A percentile compares a stretch with the other conserved stretches of the same genome.
phyloP scores from a whole-genome alignment of 768 basidiomycete species.

The Rhizopogon vulgaris region DNA sequence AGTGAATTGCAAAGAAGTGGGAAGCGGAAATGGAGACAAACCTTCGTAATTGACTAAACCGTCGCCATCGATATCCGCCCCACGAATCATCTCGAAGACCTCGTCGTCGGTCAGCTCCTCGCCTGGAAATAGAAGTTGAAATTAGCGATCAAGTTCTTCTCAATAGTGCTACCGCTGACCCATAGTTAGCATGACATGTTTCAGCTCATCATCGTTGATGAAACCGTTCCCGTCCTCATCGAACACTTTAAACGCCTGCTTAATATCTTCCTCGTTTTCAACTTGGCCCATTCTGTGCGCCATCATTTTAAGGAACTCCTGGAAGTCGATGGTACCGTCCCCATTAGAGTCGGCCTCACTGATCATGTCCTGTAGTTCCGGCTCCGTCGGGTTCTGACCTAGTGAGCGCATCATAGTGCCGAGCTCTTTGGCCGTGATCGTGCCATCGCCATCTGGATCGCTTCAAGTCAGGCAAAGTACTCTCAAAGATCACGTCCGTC shows the following conservation, averaged over 20 bases:
- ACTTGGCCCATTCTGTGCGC: conserved; percentile 87
- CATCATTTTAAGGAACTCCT: conserved; percentile 82
- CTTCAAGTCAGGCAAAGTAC: background rate
- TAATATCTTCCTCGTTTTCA: conserved; percentile 91
- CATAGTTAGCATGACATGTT: conserved; percentile 88
- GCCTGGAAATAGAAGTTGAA: conserved; percentile 33
- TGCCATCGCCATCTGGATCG: conserved; percentile 78
- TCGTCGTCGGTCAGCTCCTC: conserved; percentile 85
- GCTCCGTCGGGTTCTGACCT: conserved; percentile 90
- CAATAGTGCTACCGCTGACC: conserved; percentile 39
- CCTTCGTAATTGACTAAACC: conserved; percentile 90
- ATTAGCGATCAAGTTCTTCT: background rate
- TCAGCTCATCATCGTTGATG: conserved; percentile 81
- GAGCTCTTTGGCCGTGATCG: conserved; percentile 85
- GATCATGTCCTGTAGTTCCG: conserved; percentile 92
- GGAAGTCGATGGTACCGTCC: conserved; percentile 83
- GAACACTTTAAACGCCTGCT: conserved; percentile 95
- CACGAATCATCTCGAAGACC: conserved; percentile 95
- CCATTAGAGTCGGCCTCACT: conserved; percentile 90
- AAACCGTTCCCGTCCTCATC: conserved; percentile 94
- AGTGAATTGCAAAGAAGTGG: conserved; percentile 1
- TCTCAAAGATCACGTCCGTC: conserved; percentile 12
- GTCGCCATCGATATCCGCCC: conserved; percentile 91
- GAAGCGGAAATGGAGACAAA: conserved; percentile 24
- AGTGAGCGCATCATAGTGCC: conserved; percentile 92